Base-by-base conservation (phyloP, 371 early-diverging fungal genomes). In the Mucor lusitanicus region DNA sequence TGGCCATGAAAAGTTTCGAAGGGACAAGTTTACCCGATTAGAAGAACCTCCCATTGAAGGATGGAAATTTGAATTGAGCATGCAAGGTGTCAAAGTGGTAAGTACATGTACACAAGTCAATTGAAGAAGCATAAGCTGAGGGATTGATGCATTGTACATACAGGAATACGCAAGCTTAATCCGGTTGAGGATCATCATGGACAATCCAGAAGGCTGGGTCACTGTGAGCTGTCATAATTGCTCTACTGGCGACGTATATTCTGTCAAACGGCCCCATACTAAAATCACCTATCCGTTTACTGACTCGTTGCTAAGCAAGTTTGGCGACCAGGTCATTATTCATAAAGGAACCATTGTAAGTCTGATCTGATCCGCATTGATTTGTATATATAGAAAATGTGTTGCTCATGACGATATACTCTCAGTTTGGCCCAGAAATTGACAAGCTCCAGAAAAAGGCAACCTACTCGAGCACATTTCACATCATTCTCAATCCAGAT, bases 221-320 rank as follows among this genome's bases (percentile, higher is more conserved):
- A 77, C 78, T 7, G 63, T 82, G 6, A 60, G 63, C 33, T 82
- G 82, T 30, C 65, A 74, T 39, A 76, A 77, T 32, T 82, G 80
- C 39, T 56, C 64, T 5, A 68, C 78, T 1, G 71, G 71, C 1
- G 65, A 72, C 30, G 73, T 82, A 8, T 82, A 77, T 54, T 79
- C 79, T 8, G 55, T 82, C 17, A 61, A 63, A 9, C 33, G 25
- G 8, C 40, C 9, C 17, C 39, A 50, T 19, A 65, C 40, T 13
- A 55, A n/a, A n/a, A 15, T 55, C 1, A 21, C 33, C 6, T 69
- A 72, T 33, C 67, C 71, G 19, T 54, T 64, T 3, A 67, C 62
- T 48, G 1, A 55, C 15, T 55, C 69, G 9, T 40, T 46, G 9
- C 30, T 68, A 4, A 39, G 53, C 39, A 63, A 66, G 42, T 35